These are phyloP conservation scores for Ganoderma lingzhi DNA, from an alignment of 1,284 basidiomycete species.

Conservation along the genomic window DNA sequence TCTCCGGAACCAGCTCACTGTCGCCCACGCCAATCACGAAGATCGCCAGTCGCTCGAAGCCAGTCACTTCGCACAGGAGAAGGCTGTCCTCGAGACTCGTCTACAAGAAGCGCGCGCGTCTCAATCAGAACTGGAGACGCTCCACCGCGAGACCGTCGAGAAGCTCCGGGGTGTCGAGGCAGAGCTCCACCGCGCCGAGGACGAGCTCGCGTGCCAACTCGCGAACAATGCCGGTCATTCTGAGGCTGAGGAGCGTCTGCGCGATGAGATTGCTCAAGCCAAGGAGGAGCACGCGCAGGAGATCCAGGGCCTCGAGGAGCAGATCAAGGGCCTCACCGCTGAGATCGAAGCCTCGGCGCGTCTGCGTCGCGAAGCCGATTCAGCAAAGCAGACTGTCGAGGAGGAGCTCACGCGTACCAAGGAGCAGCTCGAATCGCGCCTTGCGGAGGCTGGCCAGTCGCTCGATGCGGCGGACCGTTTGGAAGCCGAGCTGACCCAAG, in stretches of 20 bases:
- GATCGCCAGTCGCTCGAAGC: constrained; percentile 30
- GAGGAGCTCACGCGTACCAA: constrained; percentile 33
- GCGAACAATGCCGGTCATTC: constrained; percentile 29
- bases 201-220: constrained; percentile 34
- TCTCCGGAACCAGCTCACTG: constrained; percentile 37
- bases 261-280: constrained; percentile 43
- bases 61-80: constrained; percentile 30
- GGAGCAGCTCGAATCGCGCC: constrained; percentile 35
- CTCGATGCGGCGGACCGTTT: constrained; percentile 30
- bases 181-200: constrained; percentile 36
- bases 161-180: constrained; percentile 35
- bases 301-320: constrained; percentile 46
- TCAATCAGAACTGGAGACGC: constrained; percentile 32
- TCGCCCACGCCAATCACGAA: constrained; percentile 28
- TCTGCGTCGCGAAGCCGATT: constrained; percentile 39
- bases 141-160: constrained; percentile 33
- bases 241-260: constrained; percentile 32
- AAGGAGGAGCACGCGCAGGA: constrained; percentile 50
- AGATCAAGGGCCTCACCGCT: constrained; percentile 43
- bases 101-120: constrained; percentile 35
- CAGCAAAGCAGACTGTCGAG: constrained; percentile 30
- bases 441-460: constrained; percentile 36
- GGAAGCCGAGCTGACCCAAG: constrained; percentile 32
- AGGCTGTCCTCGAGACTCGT: constrained; percentile 39
- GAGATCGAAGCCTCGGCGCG: constrained; percentile 46